Evolutionary conservation across 257 asterid genomes (phyloP).

Genomic region (Jacaranda copaia): DNA sequence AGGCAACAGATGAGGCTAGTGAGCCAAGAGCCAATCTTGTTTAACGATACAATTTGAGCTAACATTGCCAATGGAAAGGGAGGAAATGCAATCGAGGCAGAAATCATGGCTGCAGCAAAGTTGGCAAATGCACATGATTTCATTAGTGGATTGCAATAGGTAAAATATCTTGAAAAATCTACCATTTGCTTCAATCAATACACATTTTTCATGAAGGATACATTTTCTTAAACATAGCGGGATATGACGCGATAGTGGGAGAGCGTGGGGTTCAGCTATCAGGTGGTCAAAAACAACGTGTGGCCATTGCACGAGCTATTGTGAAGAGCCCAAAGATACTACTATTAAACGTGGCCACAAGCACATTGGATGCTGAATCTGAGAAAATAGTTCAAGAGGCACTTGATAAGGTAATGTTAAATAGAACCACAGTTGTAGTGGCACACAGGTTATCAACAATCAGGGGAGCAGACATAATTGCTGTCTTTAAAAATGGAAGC

Average conservation of each 20-base stretch:
- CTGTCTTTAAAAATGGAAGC: constrained; percentile 63
- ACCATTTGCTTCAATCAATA: background rate
- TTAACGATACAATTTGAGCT: constrained; percentile 73
- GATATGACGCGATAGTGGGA: constrained; percentile 73
- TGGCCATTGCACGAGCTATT: constrained; percentile 78
- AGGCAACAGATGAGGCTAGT: constrained; percentile 87
- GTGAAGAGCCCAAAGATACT: constrained; percentile 64
- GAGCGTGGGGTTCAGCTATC: constrained; percentile 75
- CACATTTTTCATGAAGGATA: background rate
- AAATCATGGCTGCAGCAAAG: constrained; percentile 63
- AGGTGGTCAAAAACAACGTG: constrained; percentile 84
- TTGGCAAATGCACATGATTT: constrained; percentile 78
- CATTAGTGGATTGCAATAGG: constrained; percentile 63
- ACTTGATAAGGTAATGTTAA: constrained; percentile 60
- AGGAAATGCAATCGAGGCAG: constrained; percentile 64
- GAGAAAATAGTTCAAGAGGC: constrained; percentile 81
- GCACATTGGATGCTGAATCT: constrained; percentile 72
- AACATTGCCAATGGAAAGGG: constrained; percentile 76
- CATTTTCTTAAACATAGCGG: constrained; percentile 33
- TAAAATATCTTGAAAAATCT: constrained; percentile 18
- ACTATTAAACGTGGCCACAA: constrained; percentile 72
- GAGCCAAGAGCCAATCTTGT: constrained; percentile 77
- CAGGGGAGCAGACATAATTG: constrained; percentile 69
- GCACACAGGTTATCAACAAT: constrained; percentile 81
- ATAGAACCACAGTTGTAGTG: constrained; percentile 66